Evolutionary conservation across 1,139 yeast genomes (phyloP), one percentile per base, ranked within the genome.

Genomic region (Scheffersomyces segobiensis): DNA sequence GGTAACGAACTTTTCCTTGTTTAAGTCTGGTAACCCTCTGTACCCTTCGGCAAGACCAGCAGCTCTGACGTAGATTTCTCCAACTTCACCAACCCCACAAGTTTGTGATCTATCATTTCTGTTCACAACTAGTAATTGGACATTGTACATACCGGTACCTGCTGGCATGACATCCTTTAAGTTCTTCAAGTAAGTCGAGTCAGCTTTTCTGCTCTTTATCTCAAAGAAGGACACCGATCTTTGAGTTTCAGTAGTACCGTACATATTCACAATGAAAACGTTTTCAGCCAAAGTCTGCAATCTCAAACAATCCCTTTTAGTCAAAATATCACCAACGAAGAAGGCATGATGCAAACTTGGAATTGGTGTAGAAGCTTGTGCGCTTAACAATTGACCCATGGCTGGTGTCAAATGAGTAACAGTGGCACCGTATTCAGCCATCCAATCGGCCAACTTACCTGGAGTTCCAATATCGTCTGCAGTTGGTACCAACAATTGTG

Each of bases 241-340:
- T 79, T 96, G 99, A 18, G 99, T 96, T 77, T 96, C 99, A 12
- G 99, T 96, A 50, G 99, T 96, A 70, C 99, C 99, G 73, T 96
- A 96, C 99, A 96, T 96, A 76, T 96, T 96, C 63, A 96, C 97
- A 71, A 96, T 93, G 70, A 77, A 80, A 56, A 92, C 97, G 70
- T 95, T 93, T 70, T 88, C 87, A 8, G 98, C 99, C 67, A 96
- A 82, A 2, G 95, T 86, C 74, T 96, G 99, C 67, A 96, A 82
- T 70, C 98, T 86, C 66, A 91, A 79, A 75, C 99, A 95, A 75
- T 96, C 99, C 76, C 99, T 88, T 78, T 95, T 95, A 63, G 99
- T 96, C 63, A 96, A 81, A 64, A 96, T 91, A 75, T 96, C 99
- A 67, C 99, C 99, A 32, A 96, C 99, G 70, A 96, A 96, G 80